Base-by-base conservation (phyloP, 2,329 filamentous ascomycete species). In the Colletotrichum nymphaeae region DNA sequence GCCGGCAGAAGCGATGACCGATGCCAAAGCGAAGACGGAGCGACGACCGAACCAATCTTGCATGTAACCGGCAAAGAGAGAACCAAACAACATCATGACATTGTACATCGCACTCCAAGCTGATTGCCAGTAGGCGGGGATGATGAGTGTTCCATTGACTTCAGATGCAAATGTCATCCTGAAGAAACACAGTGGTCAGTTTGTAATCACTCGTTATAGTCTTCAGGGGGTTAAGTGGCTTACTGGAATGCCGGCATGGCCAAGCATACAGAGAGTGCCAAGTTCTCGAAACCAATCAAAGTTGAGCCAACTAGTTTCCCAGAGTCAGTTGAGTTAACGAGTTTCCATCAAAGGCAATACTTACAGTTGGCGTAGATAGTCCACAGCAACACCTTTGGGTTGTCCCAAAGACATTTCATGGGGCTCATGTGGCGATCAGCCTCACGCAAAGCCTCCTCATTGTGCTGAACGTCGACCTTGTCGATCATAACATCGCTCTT, bases 61-160 rank as follows among this genome's bases (percentile, higher is more conserved):
- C 14, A 74, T 30, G 42, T 71, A 76, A 37, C 77, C 77, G 11
- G 75, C 72, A 9, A 55, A 28, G 9, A 75, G 53, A 4, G 74
- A 74, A n/a, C 77, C 76, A 7, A 77, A 32, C 65, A 76, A 71
- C 63, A 71, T 77, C 68, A 72, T 74, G 24, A 75, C 68, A 56
- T 77, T 76, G 63, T 75, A 76, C 55, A 65, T 69, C 16, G 76
- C 76, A 64, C 74, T 78, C 77, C 77, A 78, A 32, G 71, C 70
- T 14, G 75, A 76, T 42, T 78, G 76, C 77, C 77, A 78, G 57
- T 74, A 72, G 62, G 77, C 77, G 8, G 77, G 75, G 28, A 78
- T 77, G 8, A 76, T 75, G n/a, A 74, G 69, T 22, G 46, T 37
- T 57, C 75, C 75, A 49, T 76, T 76, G 60, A 76, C 72, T 35